A percentile compares a stretch with the other conserved stretches of the same genome.
Evolutionary conservation across 371 early-diverging fungal species (phyloP).

Genomic region (Mucor piriformis): DNA sequence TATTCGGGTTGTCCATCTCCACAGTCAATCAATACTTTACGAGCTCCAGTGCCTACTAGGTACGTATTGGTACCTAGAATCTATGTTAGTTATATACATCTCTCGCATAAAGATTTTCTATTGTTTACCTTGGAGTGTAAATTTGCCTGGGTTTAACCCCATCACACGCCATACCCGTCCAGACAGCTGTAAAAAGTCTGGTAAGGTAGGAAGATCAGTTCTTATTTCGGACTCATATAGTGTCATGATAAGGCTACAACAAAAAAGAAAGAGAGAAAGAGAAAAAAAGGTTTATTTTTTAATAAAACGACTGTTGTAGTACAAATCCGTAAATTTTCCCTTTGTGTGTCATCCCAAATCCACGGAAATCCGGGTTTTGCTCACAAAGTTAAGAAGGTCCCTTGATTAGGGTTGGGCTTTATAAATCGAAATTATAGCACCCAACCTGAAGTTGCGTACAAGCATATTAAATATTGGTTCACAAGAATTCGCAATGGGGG

Average conservation of each 20-base stretch:
- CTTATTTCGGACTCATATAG: conserved; percentile 11
- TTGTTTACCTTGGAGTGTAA: conserved; percentile 72
- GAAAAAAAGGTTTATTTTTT: background rate
- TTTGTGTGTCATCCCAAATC: background rate
- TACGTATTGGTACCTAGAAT: conserved; percentile 80
- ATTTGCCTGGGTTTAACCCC: conserved; percentile 79
- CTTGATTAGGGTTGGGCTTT: no score
- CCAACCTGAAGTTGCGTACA: no score
- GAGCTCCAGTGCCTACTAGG: conserved; percentile 70
- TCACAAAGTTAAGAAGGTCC: no score
- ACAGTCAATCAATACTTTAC: conserved; percentile 74
- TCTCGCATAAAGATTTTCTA: background rate
- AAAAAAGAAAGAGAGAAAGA: conserved; percentile 1
- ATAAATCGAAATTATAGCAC: no score
- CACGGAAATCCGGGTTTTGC: no score
- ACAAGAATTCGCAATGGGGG: no score
- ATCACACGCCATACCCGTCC: conserved; percentile 62
- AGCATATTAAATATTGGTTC: no score
- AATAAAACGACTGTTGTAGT: background rate
- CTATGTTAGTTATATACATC: background rate
- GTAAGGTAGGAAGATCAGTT: conserved; percentile 29
- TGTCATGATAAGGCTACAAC: conserved; percentile 6
- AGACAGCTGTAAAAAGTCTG: conserved; percentile 51
- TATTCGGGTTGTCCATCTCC: conserved; percentile 77
- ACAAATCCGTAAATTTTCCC: background rate